A percentile compares a stretch with the other conserved stretches of the same genome.
phyloP scores from a whole-genome alignment of 306 rosid species.

The Pterocarpus santalinus region DNA sequence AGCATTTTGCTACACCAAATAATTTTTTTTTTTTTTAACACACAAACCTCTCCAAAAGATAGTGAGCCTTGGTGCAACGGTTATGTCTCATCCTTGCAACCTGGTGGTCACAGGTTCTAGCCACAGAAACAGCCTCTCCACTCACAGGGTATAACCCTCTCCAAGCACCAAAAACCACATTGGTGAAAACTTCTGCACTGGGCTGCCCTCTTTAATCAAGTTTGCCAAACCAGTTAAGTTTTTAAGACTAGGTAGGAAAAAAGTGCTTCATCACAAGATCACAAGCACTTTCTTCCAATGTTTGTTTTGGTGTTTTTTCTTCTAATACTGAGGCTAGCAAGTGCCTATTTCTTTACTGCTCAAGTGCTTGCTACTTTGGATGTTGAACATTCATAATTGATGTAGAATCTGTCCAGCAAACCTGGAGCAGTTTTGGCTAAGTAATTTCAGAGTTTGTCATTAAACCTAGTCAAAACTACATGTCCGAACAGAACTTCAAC shows the following conservation, averaged over 20 bases:
- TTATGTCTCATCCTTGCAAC: not conserved
- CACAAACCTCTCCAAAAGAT: conserved; percentile 18
- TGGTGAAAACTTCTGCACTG: conserved; percentile 19
- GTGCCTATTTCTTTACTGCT: conserved; percentile 7
- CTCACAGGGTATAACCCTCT: not conserved
- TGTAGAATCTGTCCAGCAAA: conserved; percentile 31
- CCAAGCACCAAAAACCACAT: not conserved
- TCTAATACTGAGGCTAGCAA: not conserved
- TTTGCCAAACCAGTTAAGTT: conserved; percentile 12
- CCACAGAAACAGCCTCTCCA: conserved; percentile 4
- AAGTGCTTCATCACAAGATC: not conserved
- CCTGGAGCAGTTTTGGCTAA: conserved; percentile 11
- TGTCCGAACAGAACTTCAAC: conserved; percentile 20
- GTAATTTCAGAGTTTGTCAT: conserved; percentile 9
- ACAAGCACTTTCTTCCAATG: not conserved
- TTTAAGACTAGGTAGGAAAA: not conserved
- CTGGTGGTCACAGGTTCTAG: conserved; percentile 1
- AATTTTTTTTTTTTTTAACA: conserved; percentile 5
- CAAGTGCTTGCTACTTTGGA: not conserved
- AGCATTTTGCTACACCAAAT: conserved; percentile 19
- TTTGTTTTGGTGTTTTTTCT: not conserved
- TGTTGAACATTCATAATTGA: conserved; percentile 2
- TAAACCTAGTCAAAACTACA: conserved; percentile 24
- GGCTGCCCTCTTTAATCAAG: conserved; percentile 5
- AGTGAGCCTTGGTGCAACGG: not conserved